Evolutionary conservation across 1,284 basidiomycete genomes (phyloP).

Genomic region (Trametes pubescens): DNA sequence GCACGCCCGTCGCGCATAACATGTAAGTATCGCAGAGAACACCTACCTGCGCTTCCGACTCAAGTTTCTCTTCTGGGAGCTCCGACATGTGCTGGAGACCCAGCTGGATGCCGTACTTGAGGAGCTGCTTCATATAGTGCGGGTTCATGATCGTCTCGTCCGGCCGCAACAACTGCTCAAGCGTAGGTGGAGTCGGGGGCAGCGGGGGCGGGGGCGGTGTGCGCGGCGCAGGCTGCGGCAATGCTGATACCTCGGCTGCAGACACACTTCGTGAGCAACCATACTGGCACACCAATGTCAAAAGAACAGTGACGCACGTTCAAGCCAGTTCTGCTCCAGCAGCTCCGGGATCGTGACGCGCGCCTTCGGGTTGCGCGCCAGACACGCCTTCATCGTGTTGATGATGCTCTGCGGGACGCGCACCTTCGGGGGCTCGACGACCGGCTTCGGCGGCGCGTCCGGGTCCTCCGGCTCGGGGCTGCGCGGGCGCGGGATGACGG

Average conservation of each 20-base stretch:
- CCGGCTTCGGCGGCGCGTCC: constrained; percentile 52
- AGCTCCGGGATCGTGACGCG: constrained; percentile 84
- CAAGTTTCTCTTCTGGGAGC: constrained; percentile 22
- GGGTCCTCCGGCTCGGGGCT: constrained; percentile 11
- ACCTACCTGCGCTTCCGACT: constrained; percentile 34
- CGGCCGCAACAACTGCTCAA: constrained; percentile 44
- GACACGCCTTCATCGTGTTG: constrained; percentile 76
- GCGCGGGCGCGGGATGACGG: constrained; percentile 43
- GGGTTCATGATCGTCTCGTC: constrained; percentile 79
- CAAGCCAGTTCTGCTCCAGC: constrained; percentile 72
- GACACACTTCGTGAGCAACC: neutral
- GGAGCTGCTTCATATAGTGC: constrained; percentile 75
- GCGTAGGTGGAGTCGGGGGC: constrained; percentile 40
- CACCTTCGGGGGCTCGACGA: constrained; percentile 58
- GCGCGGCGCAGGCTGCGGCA: constrained; percentile 3
- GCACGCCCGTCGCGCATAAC: neutral
- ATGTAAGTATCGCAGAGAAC: neutral
- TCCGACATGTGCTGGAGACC: constrained; percentile 44
- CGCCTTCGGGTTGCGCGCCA: constrained; percentile 78
- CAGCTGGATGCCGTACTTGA: constrained; percentile 70
- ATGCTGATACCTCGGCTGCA: constrained; percentile 8
- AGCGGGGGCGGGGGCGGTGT: constrained; percentile 39
- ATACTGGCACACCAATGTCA: neutral
- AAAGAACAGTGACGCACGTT: constrained; percentile 47
- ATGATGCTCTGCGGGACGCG: constrained; percentile 76